Conservation (phyloP, 805 yeast species). For the Yamadazyma sp. region DNA sequence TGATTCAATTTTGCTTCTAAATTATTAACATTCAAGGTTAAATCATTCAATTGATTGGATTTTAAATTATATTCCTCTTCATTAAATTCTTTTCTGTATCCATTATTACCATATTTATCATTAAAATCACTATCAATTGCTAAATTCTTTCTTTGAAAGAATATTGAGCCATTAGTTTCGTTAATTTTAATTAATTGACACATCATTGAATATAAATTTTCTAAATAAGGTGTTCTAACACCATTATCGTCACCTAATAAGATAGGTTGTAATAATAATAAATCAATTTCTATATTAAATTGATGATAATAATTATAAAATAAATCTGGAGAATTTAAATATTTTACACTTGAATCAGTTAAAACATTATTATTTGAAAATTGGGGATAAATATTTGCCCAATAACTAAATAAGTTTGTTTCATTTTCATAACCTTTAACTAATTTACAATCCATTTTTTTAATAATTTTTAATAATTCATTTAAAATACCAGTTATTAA, state of each 20-base stretch:
- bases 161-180: constrained; percentile 19
- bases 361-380: background rate
- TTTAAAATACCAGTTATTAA: constrained; percentile 73
- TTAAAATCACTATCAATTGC: background rate
- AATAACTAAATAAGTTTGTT: constrained; percentile 50
- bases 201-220: constrained; percentile 76
- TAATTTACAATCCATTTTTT: constrained; percentile 72
- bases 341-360: constrained; percentile 19
- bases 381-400: constrained; percentile 46
- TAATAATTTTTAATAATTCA: constrained; percentile 71
- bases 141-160: constrained; percentile 27
- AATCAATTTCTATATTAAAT: constrained; percentile 61
- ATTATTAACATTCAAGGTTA: constrained; percentile 20
- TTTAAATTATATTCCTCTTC: constrained; percentile 17
- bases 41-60: constrained; percentile 17
- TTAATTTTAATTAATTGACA: constrained; percentile 59
- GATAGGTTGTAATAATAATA: constrained; percentile 80
- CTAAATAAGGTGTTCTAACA: constrained; percentile 86
- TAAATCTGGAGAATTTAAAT: constrained; percentile 51
- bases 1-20: constrained; percentile 9
- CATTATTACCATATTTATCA: background rate
- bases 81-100: constrained; percentile 1
- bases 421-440: constrained; percentile 71
- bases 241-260: constrained; percentile 85
- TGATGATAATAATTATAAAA: constrained; percentile 63